phyloP scores from a whole-genome alignment of 2,329 filamentous ascomycete species.

The Colletotrichum viniferum region DNA sequence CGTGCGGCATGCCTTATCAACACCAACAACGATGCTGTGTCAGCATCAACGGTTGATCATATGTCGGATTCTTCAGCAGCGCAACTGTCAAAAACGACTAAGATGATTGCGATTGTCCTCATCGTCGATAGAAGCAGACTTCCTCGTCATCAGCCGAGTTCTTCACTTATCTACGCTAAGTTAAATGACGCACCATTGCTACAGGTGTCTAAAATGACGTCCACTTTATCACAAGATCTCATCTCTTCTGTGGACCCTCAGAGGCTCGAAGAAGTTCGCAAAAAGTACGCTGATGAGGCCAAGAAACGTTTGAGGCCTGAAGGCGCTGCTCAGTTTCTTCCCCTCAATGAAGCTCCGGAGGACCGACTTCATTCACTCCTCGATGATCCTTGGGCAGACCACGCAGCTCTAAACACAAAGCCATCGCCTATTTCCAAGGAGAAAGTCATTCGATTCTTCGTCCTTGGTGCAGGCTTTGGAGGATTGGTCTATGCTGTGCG shows the following conservation, averaged over 20 bases:
- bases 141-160: rapidly evolving
- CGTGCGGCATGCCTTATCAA: not conserved
- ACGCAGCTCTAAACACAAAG: slow-evolving; percentile 30
- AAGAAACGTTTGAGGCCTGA: slow-evolving; percentile 35
- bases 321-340: slow-evolving; percentile 34
- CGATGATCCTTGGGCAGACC: slow-evolving; percentile 38
- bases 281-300: slow-evolving; percentile 34
- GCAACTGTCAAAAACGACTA: not conserved
- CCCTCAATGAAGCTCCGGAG: slow-evolving; percentile 24
- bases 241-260: not conserved
- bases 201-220: not conserved
- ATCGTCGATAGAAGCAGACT: not conserved
- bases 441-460: slow-evolving; percentile 29
- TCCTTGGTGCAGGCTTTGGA: slow-evolving; percentile 39
- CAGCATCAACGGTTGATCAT: not conserved
- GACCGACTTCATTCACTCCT: slow-evolving; percentile 26
- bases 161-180: too few relatives aligned
- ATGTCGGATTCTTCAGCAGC: not conserved
- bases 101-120: not conserved
- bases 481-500: slow-evolving; percentile 33
- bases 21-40: not conserved
- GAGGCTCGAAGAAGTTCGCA: not conserved
- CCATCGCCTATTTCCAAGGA: slow-evolving; percentile 26
- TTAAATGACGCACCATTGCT: not conserved
- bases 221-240: not conserved